Evolutionary conservation across 2,329 filamentous ascomycete genomes (phyloP).

Genomic region (Lasiodiplodia theobromae): DNA sequence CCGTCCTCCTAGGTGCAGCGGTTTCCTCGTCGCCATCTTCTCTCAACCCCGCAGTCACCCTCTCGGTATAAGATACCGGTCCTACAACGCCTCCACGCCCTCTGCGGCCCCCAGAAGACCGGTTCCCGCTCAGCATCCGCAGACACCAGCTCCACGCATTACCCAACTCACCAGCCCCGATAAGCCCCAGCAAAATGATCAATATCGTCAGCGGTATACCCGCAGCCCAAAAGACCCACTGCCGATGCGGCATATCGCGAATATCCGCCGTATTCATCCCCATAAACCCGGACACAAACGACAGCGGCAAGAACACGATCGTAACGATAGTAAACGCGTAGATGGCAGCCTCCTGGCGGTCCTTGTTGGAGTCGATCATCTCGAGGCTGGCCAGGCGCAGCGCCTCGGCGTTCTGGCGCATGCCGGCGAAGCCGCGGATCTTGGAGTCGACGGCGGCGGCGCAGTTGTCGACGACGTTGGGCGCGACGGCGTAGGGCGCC

Average conservation of each 20-base stretch:
- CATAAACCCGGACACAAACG: constrained; percentile 53
- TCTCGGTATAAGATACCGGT: neutral
- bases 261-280: constrained; percentile 54
- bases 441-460: constrained; percentile 1
- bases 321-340: constrained; percentile 55
- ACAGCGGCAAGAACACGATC: constrained; percentile 53
- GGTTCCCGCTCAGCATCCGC: neutral
- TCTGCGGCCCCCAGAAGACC: neutral
- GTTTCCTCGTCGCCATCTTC: neutral
- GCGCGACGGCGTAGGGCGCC: neutral
- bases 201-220: neutral
- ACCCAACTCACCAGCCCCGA: neutral
- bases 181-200: neutral
- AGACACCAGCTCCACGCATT: constrained; percentile 1
- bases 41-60: neutral
- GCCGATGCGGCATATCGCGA: constrained; percentile 48
- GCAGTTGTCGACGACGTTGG: constrained; percentile 1
- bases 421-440: constrained; percentile 15
- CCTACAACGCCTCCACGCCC: neutral
- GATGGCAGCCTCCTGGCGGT: constrained; percentile 58
- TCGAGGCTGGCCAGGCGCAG: neutral
- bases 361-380: constrained; percentile 16
- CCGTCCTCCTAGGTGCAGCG: neutral
- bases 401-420: constrained; percentile 2
- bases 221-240: constrained; percentile 50